phyloP scores from a whole-genome alignment of 2,329 filamentous ascomycete genomes.

The Ophidiomyces ophidiicola region DNA sequence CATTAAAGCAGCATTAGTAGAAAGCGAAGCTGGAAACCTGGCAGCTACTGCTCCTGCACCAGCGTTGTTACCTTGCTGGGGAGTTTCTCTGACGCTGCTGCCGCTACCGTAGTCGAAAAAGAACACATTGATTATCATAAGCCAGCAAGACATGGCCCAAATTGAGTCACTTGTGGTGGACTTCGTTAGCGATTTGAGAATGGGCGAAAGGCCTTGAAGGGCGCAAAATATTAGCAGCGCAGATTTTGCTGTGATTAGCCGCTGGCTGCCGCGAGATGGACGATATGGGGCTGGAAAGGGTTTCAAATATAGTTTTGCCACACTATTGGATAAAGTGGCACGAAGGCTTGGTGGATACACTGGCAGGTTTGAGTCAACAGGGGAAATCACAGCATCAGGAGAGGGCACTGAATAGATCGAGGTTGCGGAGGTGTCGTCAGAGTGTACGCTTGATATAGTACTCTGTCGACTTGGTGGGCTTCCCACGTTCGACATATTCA shows the following conservation, averaged over 20 bases:
- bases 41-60: constrained; percentile 30
- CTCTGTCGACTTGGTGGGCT: constrained; percentile 22
- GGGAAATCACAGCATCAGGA: constrained; percentile 20
- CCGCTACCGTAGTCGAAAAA: constrained; percentile 86
- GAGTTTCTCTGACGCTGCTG: constrained; percentile 1
- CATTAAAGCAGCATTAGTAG: constrained; percentile 94
- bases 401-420: constrained; percentile 41
- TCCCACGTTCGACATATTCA: constrained; percentile 28
- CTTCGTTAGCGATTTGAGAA: constrained; percentile 87
- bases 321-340: constrained; percentile 10
- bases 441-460: constrained; percentile 30
- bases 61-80: constrained; percentile 7
- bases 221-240: constrained; percentile 87
- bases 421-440: constrained; percentile 43
- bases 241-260: constrained; percentile 76
- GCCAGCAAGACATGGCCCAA: constrained; percentile 90
- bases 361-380: constrained; percentile 18
- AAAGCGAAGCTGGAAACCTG: constrained; percentile 53
- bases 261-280: constrained; percentile 45
- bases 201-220: constrained; percentile 80
- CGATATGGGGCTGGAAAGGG: constrained; percentile 23
- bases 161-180: constrained; percentile 91
- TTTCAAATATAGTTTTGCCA: not conserved
- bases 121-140: constrained; percentile 90
- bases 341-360: constrained; percentile 26